Conservation (phyloP, 2,329 filamentous ascomycete genomes). For the Venturiaceae sp. region DNA sequence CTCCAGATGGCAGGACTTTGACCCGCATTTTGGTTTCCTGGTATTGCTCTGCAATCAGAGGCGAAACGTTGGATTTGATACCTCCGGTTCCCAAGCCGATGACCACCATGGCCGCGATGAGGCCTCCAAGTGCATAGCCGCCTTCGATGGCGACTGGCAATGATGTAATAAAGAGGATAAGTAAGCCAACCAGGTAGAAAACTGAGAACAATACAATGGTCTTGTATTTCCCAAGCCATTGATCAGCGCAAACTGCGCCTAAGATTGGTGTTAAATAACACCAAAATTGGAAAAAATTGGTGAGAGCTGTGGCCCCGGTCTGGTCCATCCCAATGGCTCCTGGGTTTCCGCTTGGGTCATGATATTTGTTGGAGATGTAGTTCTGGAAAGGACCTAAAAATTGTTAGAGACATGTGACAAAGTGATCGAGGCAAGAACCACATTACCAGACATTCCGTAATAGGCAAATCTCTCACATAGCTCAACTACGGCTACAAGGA, state of each 20-base stretch:
- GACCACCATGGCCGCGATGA: conserved; percentile 54
- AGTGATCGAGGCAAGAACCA: background rate
- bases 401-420: background rate
- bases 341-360: conserved; percentile 11
- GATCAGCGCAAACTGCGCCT: conserved; percentile 51
- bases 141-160: conserved; percentile 53
- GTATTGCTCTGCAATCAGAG: conserved; percentile 39
- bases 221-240: conserved; percentile 58
- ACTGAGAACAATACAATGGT: conserved; percentile 59
- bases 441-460: conserved; percentile 28
- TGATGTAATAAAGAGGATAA: conserved; percentile 56
- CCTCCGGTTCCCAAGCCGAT: conserved; percentile 69
- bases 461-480: conserved; percentile 41
- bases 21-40: conserved; percentile 30
- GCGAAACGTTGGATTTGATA: conserved; percentile 68
- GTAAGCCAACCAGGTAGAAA: conserved; percentile 56
- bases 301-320: conserved; percentile 32
- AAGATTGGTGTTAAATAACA: conserved; percentile 33
- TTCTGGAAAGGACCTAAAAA: conserved; percentile 34
- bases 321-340: conserved; percentile 22
- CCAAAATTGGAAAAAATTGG: conserved; percentile 39
- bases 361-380: conserved; percentile 34
- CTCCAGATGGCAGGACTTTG: conserved; percentile 23
- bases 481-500: conserved; percentile 39
- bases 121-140: conserved; percentile 51